These are phyloP conservation scores for Laetiporus sulphureus DNA, from an alignment of 1,284 basidiomycete species.

Conservation along the genomic window DNA sequence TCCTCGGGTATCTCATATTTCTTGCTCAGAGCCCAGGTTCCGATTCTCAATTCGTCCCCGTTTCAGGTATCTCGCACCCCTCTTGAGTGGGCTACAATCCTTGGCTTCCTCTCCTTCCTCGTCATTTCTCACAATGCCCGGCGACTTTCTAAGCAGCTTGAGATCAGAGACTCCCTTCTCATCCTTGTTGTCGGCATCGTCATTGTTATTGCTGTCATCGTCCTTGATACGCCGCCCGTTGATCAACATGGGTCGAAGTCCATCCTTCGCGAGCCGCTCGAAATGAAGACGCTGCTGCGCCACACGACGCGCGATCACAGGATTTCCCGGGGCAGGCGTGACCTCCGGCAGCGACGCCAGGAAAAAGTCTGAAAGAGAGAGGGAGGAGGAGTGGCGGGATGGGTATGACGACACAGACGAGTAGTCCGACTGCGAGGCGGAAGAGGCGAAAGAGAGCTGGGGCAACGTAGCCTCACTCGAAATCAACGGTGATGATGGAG, in stretches of 20 bases:
- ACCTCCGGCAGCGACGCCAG: constrained; percentile 16
- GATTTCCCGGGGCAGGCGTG: constrained; percentile 24
- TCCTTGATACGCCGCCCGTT: too few relatives aligned
- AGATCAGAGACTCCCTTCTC: too few relatives aligned
- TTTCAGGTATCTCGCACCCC: too few relatives aligned
- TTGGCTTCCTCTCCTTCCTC: too few relatives aligned
- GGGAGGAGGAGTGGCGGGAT: neutral
- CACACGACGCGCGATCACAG: constrained; percentile 21
- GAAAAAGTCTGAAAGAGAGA: neutral
- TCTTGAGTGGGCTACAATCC: too few relatives aligned
- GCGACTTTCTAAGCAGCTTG: too few relatives aligned
- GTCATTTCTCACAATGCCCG: too few relatives aligned
- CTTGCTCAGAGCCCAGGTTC: too few relatives aligned
- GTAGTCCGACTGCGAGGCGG: neutral
- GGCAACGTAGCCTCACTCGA: constrained; percentile 1
- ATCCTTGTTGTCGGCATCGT: constrained; percentile 1
- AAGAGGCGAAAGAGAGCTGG: neutral
- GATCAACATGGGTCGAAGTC: too few relatives aligned
- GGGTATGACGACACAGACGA: neutral
- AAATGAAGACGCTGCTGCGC: constrained; percentile 20
- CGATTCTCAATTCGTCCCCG: too few relatives aligned
- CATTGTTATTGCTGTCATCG: constrained; percentile 15
- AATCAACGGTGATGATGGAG: constrained; percentile 2
- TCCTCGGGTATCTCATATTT: too few relatives aligned
- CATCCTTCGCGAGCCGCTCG: constrained; percentile 21